A percentile compares a stretch with the other conserved stretches of the same genome.
Evolutionary conservation across 768 basidiomycete genomes (phyloP).

Genomic region (Phanerochaete carnosa): DNA sequence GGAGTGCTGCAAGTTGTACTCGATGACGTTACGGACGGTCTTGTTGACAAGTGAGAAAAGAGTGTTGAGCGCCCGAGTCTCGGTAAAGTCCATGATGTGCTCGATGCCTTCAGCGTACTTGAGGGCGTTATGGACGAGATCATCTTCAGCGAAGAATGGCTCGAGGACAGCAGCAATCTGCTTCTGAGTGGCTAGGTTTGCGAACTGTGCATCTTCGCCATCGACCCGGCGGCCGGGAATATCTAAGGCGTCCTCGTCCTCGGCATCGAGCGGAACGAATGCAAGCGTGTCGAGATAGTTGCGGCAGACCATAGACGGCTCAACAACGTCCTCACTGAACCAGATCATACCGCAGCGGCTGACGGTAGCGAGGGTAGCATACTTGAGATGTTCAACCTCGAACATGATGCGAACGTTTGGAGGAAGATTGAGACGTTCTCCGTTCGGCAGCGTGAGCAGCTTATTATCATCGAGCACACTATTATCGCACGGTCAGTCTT

Average conservation of each 20-base stretch:
- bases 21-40: slow-evolving; percentile 87
- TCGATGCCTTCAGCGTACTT: slow-evolving; percentile 80
- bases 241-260: slow-evolving; percentile 78
- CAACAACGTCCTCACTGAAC: slow-evolving; percentile 97
- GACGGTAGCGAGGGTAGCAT: slow-evolving; percentile 96
- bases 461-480: slow-evolving; percentile 99
- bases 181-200: slow-evolving; percentile 71
- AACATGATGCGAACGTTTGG: slow-evolving; percentile 99
- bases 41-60: slow-evolving; percentile 98
- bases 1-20: slow-evolving; percentile 91
- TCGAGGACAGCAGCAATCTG: slow-evolving; percentile 72
- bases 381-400: slow-evolving; percentile 96
- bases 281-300: slow-evolving; percentile 82
- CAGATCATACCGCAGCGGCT: slow-evolving; percentile 99
- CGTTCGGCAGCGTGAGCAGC: slow-evolving; percentile 92
- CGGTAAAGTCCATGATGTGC: slow-evolving; percentile 99
- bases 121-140: slow-evolving; percentile 77
- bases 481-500: not conserved
- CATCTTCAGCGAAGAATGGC: slow-evolving; percentile 78
- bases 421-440: slow-evolving; percentile 95
- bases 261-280: slow-evolving; percentile 75
- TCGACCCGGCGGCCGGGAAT: slow-evolving; percentile 60
- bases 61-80: slow-evolving; percentile 87
- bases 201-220: slow-evolving; percentile 50
- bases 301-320: slow-evolving; percentile 86